phyloP scores from a whole-genome alignment of 2,329 filamentous ascomycete genomes.

The Corynespora cassiicola region DNA sequence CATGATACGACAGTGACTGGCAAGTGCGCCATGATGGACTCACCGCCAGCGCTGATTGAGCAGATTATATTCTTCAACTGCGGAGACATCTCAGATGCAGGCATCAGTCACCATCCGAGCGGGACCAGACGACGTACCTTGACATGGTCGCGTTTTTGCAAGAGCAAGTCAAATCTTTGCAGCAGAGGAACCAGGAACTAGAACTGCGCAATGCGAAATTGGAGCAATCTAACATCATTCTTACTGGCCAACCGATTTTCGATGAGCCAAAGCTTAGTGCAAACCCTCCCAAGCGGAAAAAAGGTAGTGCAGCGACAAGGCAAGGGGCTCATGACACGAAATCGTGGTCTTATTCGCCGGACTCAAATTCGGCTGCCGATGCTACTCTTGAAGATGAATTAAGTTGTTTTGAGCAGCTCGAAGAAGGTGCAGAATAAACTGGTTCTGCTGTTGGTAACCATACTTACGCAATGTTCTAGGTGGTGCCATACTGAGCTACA shows the following conservation, averaged over 20 bases:
- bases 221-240: constrained; percentile 37
- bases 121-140: constrained; percentile 39
- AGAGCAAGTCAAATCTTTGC: constrained; percentile 25
- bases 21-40: constrained; percentile 9
- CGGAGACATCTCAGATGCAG: constrained; percentile 40
- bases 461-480: constrained; percentile 20
- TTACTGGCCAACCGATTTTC: too few relatives aligned
- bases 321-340: too few relatives aligned
- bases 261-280: constrained; percentile 18
- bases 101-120: constrained; percentile 22
- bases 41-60: not conserved
- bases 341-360: too few relatives aligned
- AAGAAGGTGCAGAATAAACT: constrained; percentile 24
- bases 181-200: constrained; percentile 31
- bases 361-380: constrained; percentile 10
- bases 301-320: constrained; percentile 1
- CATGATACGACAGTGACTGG: constrained; percentile 37
- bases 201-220: constrained; percentile 29
- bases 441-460: not conserved
- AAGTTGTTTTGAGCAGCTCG: constrained; percentile 32
- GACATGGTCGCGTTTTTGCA: constrained; percentile 50
- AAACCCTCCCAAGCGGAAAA: not conserved
- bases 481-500: constrained; percentile 27
- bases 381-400: constrained; percentile 32
- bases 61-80: constrained; percentile 43